Conservation (phyloP, 75 land plant species). For the Larix kaempferi region DNA sequence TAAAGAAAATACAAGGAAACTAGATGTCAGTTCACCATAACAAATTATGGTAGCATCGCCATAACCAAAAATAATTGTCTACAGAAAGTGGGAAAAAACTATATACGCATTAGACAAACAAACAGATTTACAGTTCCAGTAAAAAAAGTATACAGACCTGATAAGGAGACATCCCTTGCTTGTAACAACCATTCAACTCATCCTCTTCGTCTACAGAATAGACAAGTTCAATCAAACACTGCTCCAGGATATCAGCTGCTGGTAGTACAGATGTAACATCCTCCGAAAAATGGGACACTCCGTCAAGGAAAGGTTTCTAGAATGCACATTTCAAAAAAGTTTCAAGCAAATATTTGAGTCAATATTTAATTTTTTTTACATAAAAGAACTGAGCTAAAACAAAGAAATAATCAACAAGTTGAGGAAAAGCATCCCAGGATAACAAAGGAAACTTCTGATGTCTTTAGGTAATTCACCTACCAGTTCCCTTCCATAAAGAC, state of each 20-base stretch:
- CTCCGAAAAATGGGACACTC: conserved; percentile 64
- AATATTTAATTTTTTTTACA: not conserved
- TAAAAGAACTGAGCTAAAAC: not conserved
- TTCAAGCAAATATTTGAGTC: not conserved
- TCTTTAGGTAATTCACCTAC: conserved; percentile 35
- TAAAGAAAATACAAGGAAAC: not conserved
- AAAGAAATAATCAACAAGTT: not conserved
- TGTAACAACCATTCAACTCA: conserved; percentile 12
- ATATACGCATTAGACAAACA: not conserved
- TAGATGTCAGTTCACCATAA: no score
- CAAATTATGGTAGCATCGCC: no score
- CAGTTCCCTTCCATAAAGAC: conserved; percentile 51
- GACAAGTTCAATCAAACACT: conserved; percentile 38
- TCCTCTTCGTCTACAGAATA: conserved; percentile 34
- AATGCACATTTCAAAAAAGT: conserved; percentile 11
- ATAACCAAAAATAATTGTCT: not conserved
- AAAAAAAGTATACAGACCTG: conserved; percentile 32
- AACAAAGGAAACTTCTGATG: conserved; percentile 8
- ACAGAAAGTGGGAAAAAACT: not conserved
- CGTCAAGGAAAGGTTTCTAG: conserved; percentile 86
- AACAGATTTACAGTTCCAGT: not conserved
- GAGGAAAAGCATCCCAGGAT: not conserved
- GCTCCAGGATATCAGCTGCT: conserved; percentile 74
- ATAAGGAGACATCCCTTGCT: conserved; percentile 54
- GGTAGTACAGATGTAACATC: conserved; percentile 77